A percentile compares a stretch with the other conserved stretches of the same genome.
Evolutionary conservation across 1,284 basidiomycete species (phyloP).

Genomic region (Coniferiporia weirii): DNA sequence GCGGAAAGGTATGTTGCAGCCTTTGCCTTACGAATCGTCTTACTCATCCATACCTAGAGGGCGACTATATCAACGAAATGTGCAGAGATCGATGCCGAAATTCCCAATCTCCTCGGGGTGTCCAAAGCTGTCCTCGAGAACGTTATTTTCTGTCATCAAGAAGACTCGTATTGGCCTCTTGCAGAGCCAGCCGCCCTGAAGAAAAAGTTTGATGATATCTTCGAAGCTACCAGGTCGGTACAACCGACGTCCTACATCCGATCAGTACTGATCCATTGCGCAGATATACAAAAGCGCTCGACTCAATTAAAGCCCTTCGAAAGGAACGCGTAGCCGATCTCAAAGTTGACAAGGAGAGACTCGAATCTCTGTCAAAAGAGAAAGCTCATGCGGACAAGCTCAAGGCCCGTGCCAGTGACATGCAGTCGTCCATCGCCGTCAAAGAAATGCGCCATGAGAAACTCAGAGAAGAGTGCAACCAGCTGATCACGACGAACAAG

Average conservation of each 20-base stretch:
- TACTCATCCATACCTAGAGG: conserved; percentile 44
- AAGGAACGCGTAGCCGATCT: conserved; percentile 90
- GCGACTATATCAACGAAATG: conserved; percentile 92
- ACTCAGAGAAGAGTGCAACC: conserved; percentile 61
- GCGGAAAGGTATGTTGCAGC: conserved; percentile 59
- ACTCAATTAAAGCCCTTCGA: conserved; percentile 83
- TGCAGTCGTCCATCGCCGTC: conserved; percentile 55
- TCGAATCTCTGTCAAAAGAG: conserved; percentile 77
- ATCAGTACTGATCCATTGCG: not conserved
- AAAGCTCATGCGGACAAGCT: conserved; percentile 86
- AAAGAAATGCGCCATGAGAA: conserved; percentile 77
- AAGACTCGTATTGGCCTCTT: conserved; percentile 98
- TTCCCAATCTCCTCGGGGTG: conserved; percentile 90
- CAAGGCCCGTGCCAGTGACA: conserved; percentile 59
- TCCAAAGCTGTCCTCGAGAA: conserved; percentile 97
- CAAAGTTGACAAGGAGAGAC: conserved; percentile 89
- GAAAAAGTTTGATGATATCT: conserved; percentile 99
- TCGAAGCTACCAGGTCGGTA: conserved; percentile 87
- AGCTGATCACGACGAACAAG: conserved; percentile 69
- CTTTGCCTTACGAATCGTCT: not conserved
- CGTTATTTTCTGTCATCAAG: conserved; percentile 99
- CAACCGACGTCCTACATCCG: conserved; percentile 20
- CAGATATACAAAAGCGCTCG: conserved; percentile 95
- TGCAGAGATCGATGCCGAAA: conserved; percentile 93
- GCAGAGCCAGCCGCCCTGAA: conserved; percentile 88